Evolutionary conservation across 2,329 filamentous ascomycete genomes (phyloP), one percentile per base, ranked within the genome.

Genomic region (Leptographium radiaticola): DNA sequence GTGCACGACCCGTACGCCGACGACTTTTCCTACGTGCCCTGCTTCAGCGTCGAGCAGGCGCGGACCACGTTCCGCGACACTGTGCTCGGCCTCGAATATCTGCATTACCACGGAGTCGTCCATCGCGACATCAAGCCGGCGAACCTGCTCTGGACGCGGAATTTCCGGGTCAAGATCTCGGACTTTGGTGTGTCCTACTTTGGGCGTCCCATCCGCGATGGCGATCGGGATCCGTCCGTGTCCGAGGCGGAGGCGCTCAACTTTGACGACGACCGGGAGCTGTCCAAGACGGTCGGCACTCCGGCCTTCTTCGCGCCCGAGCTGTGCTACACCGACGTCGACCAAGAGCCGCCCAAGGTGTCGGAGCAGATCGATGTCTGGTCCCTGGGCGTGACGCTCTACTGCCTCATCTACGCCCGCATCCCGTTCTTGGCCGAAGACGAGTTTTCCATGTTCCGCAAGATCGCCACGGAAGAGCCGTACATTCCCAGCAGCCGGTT

Each of bases 141-240:
- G 40, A 97, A 97, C 65, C 76, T 98, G 8, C 75, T 98, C 8
- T 89, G 91, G 73, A 94, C 89, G 51, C 83, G 74, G 61, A 85
- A 89, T 59, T 83, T 90, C 61, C 83, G 85, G 15, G 88, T 96
- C 64, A 98, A 98, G 74, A 98, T 98, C 57, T 97, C 93, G 6
- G 93, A 98, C 65, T 98, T 98, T 71, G 93, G 93, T 36, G 93
- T 98, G 1, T 98, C 93, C 1, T 98, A 97, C 67, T 88, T 98
- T 58, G 93, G 93, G 33, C 83, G 89, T 51, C 89, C 89, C 1
- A 86, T 90, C 55, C 79, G 87, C 42, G 88, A 95, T 48, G 87
- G 86, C 52, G 88, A 94, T 62, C 78, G 82, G 40, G 84, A 88
- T 55, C 85, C 89, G 68, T 83, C 71, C 56, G 83, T 73, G 18